phyloP scores from a whole-genome alignment of 257 asterid species.

The Plantago ovata region DNA sequence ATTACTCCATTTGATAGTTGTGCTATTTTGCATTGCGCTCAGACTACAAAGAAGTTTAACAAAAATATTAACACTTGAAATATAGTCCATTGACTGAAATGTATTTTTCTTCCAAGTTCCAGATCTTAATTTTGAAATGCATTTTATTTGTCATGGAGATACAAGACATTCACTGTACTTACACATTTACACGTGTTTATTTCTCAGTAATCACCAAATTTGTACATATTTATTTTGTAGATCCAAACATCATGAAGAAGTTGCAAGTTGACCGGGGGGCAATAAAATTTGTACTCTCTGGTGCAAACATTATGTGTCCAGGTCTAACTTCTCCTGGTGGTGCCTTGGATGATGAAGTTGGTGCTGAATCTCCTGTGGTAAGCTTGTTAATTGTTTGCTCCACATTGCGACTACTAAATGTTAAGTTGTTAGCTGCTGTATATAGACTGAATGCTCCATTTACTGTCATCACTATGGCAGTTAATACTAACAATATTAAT shows the following conservation, averaged over 20 bases:
- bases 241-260: slow-evolving; percentile 94
- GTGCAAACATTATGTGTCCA: slow-evolving; percentile 99
- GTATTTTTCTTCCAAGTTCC: background rate
- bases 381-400: slow-evolving; percentile 22
- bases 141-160: background rate
- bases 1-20: background rate
- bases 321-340: slow-evolving; percentile 99
- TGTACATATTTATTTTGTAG: slow-evolving; percentile 36
- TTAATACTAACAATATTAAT: background rate
- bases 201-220: background rate
- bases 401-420: slow-evolving; percentile 4
- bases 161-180: slow-evolving; percentile 1
- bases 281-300: slow-evolving; percentile 85
- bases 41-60: background rate
- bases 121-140: background rate
- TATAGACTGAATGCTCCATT: background rate
- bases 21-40: background rate
- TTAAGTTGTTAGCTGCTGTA: slow-evolving; percentile 6
- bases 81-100: background rate
- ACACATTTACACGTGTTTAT: background rate
- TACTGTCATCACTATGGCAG: background rate
- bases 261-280: slow-evolving; percentile 99
- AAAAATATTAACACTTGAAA: background rate
- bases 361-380: slow-evolving; percentile 92
- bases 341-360: slow-evolving; percentile 82